Percentiles rank a stretch among this genome's conserved stretches.
Evolutionary conservation across 169 alveolate genomes (phyloP).

Genomic region (Cardiosporidium cionae): DNA sequence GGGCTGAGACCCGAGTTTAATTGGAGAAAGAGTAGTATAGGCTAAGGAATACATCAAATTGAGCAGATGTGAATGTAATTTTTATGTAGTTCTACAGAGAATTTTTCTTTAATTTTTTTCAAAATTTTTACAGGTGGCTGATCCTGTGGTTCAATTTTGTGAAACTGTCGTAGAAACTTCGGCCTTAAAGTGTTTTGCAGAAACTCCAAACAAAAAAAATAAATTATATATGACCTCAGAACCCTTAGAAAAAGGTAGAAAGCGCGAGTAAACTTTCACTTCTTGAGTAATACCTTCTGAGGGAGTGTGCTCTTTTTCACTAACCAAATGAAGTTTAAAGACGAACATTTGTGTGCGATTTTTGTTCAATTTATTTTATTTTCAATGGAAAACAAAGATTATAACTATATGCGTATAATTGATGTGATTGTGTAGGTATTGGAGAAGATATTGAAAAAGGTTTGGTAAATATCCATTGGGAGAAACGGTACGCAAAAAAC

Average conservation of each 20-base stretch:
- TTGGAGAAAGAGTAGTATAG: background rate
- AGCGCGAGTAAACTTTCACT: background rate
- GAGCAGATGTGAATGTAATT: too few species aligned
- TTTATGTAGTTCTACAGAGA: too few species aligned
- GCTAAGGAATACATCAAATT: too few species aligned
- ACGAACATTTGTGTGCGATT: background rate
- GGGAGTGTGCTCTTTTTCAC: too few species aligned
- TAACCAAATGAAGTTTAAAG: conserved; percentile 19
- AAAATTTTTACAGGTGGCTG: conserved; percentile 35
- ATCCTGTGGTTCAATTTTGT: conserved; percentile 83
- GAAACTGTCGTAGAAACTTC: conserved; percentile 94
- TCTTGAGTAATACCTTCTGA: too few species aligned
- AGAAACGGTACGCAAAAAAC: background rate
- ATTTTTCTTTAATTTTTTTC: background rate
- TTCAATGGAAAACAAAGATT: too few species aligned
- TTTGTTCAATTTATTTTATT: background rate
- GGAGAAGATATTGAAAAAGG: conserved; percentile 34
- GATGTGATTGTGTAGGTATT: background rate
- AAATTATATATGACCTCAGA: conserved; percentile 85
- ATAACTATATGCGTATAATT: too few species aligned
- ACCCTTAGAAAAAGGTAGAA: conserved; percentile 78
- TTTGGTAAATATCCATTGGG: conserved; percentile 21
- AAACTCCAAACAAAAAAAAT: conserved; percentile 90
- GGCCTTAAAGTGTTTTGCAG: conserved; percentile 87
- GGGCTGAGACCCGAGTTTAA: conserved; percentile 13